Evolutionary conservation across 2,329 filamentous ascomycete species (phyloP).

Genomic region (Sarocladium brachiariae): DNA sequence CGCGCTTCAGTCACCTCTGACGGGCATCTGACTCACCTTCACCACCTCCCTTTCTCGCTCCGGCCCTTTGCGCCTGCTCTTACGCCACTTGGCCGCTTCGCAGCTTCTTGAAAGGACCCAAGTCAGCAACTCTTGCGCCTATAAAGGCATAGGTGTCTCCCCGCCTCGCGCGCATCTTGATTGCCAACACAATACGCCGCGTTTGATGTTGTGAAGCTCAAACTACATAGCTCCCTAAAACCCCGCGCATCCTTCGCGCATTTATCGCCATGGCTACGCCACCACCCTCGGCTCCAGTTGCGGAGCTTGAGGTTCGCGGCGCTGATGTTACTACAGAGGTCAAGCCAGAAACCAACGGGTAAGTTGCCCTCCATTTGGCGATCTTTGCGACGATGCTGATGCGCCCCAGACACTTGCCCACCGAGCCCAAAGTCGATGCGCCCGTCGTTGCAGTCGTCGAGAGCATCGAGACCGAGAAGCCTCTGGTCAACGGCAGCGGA

Average conservation of each 20-base stretch:
- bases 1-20: slow-evolving; percentile 2
- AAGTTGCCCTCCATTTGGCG: background rate
- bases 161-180: background rate
- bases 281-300: slow-evolving; percentile 5
- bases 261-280: background rate
- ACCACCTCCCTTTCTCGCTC: background rate
- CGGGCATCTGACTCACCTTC: slow-evolving; percentile 8
- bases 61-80: background rate
- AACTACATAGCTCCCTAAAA: background rate
- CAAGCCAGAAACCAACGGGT: slow-evolving; percentile 10
- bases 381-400: slow-evolving; percentile 1
- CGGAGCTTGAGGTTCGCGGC: background rate
- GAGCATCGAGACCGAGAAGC: background rate
- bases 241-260: slow-evolving; percentile 12
- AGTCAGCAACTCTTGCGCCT: background rate
- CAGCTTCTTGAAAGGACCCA: slow-evolving; percentile 1
- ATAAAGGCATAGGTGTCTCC: background rate
- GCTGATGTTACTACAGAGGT: slow-evolving; percentile 3
- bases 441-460: background rate
- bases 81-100: slow-evolving; percentile 1
- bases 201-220: slow-evolving; percentile 4
- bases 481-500: background rate
- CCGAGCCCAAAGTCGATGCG: background rate
- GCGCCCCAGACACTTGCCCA: background rate
- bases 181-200: background rate